Conservation (phyloP, 129 eudicot genomes). For the Flaveria sonorensis region DNA sequence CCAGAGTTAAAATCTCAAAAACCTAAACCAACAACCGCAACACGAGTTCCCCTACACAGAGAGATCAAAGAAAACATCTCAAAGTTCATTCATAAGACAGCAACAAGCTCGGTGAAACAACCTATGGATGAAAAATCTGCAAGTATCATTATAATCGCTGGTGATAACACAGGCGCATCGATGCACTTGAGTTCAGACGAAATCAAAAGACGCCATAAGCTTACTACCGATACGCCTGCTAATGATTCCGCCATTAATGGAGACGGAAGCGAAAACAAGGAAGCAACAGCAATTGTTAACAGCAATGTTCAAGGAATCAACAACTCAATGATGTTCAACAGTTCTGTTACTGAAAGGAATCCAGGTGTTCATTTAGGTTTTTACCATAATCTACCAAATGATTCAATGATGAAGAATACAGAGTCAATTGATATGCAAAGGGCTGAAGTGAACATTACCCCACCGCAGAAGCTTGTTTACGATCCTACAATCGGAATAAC, state of each 20-base stretch:
- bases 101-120: conserved; percentile 32
- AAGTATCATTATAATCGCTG: conserved; percentile 62
- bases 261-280: conserved; percentile 49
- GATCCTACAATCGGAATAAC: conserved; percentile 56
- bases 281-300: conserved; percentile 50
- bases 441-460: conserved; percentile 47
- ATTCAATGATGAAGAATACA: conserved; percentile 21
- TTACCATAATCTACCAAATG: conserved; percentile 27
- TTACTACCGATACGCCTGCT: background rate
- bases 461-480: conserved; percentile 48
- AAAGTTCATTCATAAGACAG: conserved; percentile 41
- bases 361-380: conserved; percentile 72
- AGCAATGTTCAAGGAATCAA: conserved; percentile 74
- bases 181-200: conserved; percentile 59
- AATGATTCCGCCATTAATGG: conserved; percentile 41
- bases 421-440: conserved; percentile 33
- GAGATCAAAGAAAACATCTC: conserved; percentile 56
- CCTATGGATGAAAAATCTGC: conserved; percentile 41
- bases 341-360: conserved; percentile 53
- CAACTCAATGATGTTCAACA: conserved; percentile 66
- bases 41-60: conserved; percentile 40
- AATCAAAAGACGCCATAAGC: conserved; percentile 37
- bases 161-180: conserved; percentile 77
- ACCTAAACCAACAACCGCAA: conserved; percentile 27
- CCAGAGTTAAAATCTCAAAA: conserved; percentile 37